A percentile compares a stretch with the other conserved stretches of the same genome.
These are phyloP conservation scores for Arabis alpina DNA, from an alignment of 345 rosid genomes.

Conservation along the genomic window DNA sequence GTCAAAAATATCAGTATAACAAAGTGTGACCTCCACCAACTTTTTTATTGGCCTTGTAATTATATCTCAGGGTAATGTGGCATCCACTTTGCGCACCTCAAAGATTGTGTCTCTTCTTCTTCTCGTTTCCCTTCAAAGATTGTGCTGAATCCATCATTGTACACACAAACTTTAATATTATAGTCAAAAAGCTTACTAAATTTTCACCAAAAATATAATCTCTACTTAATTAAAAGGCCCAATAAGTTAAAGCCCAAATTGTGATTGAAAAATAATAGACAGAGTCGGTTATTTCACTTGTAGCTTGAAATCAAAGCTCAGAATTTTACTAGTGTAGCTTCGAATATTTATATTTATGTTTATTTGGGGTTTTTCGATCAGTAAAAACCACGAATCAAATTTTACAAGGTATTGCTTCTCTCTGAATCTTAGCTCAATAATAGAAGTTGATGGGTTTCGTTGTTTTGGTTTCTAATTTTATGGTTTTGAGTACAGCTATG, in stretches of 20 bases:
- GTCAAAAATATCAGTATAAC: constrained; percentile 23
- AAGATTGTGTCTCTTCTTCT: constrained; percentile 25
- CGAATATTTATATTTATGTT: too few relatives aligned
- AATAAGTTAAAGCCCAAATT: constrained; percentile 2
- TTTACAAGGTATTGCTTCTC: constrained; percentile 12
- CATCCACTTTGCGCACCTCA: constrained; percentile 40
- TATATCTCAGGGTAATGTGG: constrained; percentile 34
- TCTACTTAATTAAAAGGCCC: too few relatives aligned
- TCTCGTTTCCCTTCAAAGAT: constrained; percentile 28
- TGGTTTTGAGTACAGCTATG: constrained; percentile 27
- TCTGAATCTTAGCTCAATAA: background rate
- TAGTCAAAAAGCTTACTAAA: background rate
- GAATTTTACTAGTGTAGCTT: too few relatives aligned
- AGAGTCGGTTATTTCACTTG: constrained; percentile 10
- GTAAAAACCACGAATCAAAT: background rate
- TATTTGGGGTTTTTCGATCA: too few relatives aligned
- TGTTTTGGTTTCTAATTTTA: constrained; percentile 17
- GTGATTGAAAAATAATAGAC: background rate
- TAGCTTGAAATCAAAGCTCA: constrained; percentile 20
- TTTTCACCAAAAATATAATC: background rate
- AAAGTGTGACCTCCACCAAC: constrained; percentile 40
- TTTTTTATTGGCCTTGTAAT: constrained; percentile 30
- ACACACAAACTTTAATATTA: background rate
- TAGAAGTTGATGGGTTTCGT: background rate
- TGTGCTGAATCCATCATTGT: constrained; percentile 31